Percentiles rank a stretch among this genome's conserved stretches.
Conservation (phyloP, 2,329 filamentous ascomycete species). For the Rhynchosporium agropyri region DNA sequence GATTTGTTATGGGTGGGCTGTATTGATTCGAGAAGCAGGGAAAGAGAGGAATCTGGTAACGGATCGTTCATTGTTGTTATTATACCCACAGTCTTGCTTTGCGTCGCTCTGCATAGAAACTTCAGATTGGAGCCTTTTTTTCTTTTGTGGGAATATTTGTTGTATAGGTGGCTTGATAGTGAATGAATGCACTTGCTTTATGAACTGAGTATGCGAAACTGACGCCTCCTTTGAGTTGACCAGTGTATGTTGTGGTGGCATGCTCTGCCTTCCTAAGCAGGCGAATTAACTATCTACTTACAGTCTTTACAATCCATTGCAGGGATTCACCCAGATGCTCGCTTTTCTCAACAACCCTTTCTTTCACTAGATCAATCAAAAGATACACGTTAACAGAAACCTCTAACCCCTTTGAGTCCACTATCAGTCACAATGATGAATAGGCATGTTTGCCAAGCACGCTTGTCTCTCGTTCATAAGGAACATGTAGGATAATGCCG, state of each 20-base stretch:
- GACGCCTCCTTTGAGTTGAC: background rate
- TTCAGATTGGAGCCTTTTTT: constrained; percentile 6
- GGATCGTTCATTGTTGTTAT: constrained; percentile 13
- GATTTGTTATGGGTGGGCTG: constrained; percentile 1
- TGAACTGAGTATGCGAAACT: background rate
- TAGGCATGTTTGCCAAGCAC: no score
- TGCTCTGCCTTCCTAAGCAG: no score
- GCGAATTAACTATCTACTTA: no score
- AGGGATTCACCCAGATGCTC: no score
- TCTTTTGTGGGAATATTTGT: constrained; percentile 10
- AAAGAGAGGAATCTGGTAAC: background rate
- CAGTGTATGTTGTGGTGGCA: background rate
- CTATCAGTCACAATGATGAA: no score
- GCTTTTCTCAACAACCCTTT: no score
- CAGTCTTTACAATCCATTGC: no score
- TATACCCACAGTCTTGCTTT: constrained; percentile 19
- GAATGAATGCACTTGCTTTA: constrained; percentile 3
- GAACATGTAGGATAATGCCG: no score
- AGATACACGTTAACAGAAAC: no score
- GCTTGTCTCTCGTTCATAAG: no score
- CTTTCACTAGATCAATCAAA: no score
- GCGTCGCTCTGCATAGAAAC: constrained; percentile 12
- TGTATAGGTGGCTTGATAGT: constrained; percentile 1
- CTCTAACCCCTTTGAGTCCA: no score
- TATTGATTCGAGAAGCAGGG: background rate